A percentile compares a stretch with the other conserved stretches of the same genome.
phyloP scores from a whole-genome alignment of 495 filamentous ascomycete genomes.

The Penicillium lagena region DNA sequence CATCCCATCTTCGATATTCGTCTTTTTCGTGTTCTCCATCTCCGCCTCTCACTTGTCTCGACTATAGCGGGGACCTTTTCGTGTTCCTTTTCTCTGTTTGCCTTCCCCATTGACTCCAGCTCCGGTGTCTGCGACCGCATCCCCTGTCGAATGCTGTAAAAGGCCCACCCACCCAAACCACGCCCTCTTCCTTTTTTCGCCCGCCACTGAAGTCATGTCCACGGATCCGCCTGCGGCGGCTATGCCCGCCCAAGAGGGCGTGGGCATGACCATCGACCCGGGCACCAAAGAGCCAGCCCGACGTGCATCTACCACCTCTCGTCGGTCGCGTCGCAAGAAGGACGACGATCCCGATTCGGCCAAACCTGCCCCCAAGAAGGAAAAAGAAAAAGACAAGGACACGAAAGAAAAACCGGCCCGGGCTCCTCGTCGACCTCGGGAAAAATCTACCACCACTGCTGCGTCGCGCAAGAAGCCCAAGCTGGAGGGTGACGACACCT shows the following conservation, averaged over 20 bases:
- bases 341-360: conserved; percentile 24
- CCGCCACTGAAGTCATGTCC: conserved; percentile 12
- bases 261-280: conserved; percentile 1
- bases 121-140: background rate
- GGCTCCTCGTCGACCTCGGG: conserved; percentile 30
- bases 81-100: conserved; percentile 29
- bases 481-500: conserved; percentile 23
- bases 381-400: conserved; percentile 25
- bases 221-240: conserved; percentile 11
- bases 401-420: conserved; percentile 30
- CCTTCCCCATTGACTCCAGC: conserved; percentile 7
- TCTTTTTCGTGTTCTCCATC: conserved; percentile 1
- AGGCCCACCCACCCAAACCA: background rate
- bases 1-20: background rate
- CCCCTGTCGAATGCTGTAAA: background rate
- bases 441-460: conserved; percentile 29
- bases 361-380: conserved; percentile 15
- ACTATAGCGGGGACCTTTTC: conserved; percentile 2
- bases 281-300: conserved; percentile 16
- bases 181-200: conserved; percentile 4
- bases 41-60: conserved; percentile 8
- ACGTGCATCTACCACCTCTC: conserved; percentile 22
- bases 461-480: conserved; percentile 43
- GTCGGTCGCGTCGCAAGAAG: conserved; percentile 45
- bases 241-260: conserved; percentile 10